Percentiles rank a stretch among this genome's conserved stretches.
Conservation (phyloP, 331 rosid genomes). For the Telfairia occidentalis region DNA sequence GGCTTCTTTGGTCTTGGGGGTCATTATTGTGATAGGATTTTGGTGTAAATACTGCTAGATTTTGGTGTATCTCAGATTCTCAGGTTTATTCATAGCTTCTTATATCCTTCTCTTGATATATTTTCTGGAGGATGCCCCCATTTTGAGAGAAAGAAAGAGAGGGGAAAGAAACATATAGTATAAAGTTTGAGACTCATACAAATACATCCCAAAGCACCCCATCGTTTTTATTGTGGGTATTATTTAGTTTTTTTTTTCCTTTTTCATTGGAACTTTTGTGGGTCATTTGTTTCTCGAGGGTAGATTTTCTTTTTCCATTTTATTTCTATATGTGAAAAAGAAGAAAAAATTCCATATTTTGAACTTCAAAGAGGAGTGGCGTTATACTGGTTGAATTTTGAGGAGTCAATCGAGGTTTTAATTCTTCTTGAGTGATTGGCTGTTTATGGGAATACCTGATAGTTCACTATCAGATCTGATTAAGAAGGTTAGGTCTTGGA, state of each 20-base stretch:
- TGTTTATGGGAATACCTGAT: slow-evolving; percentile 94
- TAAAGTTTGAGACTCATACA: slow-evolving; percentile 12
- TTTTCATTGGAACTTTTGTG: slow-evolving; percentile 22
- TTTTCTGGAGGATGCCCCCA: slow-evolving; percentile 41
- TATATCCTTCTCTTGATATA: slow-evolving; percentile 42
- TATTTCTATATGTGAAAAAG: slow-evolving; percentile 20
- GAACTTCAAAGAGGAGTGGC: slow-evolving; percentile 14
- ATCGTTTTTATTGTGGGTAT: slow-evolving; percentile 62
- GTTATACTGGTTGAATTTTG: slow-evolving; percentile 8
- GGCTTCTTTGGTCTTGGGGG: slow-evolving; percentile 12
- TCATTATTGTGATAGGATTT: slow-evolving; percentile 18
- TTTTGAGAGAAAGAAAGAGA: slow-evolving; percentile 16
- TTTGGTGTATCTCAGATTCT: slow-evolving; percentile 28
- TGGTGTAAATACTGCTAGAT: slow-evolving; percentile 43
- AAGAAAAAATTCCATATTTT: slow-evolving; percentile 17
- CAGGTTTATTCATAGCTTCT: slow-evolving; percentile 12
- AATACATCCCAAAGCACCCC: slow-evolving; percentile 36
- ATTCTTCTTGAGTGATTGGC: slow-evolving; percentile 30
- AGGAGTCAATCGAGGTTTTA: slow-evolving; percentile 24
- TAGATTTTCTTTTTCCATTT: slow-evolving; percentile 14
- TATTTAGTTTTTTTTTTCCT: slow-evolving; percentile 18
- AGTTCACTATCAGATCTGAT: slow-evolving; percentile 59
- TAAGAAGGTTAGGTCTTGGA: slow-evolving; percentile 55
- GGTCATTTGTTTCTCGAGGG: slow-evolving; percentile 22
- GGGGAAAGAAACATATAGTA: slow-evolving; percentile 13